A percentile compares a stretch with the other conserved stretches of the same genome.
Conservation (phyloP, 2,329 filamentous ascomycete species). For the Laburnicola sp. region DNA sequence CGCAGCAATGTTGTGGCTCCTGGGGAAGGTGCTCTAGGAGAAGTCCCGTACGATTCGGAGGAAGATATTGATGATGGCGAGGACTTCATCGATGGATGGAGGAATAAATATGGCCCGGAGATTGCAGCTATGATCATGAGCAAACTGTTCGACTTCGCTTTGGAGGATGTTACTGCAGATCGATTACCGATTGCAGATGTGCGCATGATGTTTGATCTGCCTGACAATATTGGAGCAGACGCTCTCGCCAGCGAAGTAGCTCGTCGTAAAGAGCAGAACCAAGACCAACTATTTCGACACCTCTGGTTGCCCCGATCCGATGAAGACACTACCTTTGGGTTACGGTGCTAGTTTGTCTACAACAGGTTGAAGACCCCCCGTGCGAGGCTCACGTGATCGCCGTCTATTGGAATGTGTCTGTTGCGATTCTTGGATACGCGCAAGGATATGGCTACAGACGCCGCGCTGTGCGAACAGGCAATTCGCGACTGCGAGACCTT, state of each 20-base stretch:
- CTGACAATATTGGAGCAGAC: background rate
- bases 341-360: background rate
- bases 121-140: background rate
- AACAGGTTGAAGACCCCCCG: background rate
- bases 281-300: background rate
- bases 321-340: background rate
- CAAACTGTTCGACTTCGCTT: conserved; percentile 1
- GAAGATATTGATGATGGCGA: conserved; percentile 4
- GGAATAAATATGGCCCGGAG: background rate
- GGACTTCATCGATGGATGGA: background rate
- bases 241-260: background rate
- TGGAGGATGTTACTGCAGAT: conserved; percentile 1
- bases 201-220: background rate
- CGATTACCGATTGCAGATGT: background rate
- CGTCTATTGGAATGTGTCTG: background rate
- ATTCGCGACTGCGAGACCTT: conserved; percentile 1
- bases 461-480: background rate
- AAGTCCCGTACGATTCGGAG: conserved; percentile 4
- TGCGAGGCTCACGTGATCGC: background rate
- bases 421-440: background rate
- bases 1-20: conserved; percentile 3
- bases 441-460: background rate
- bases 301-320: background rate
- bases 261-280: background rate
- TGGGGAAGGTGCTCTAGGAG: background rate